Conservation (phyloP, 768 basidiomycete genomes). For the Auriscalpium orientale region DNA sequence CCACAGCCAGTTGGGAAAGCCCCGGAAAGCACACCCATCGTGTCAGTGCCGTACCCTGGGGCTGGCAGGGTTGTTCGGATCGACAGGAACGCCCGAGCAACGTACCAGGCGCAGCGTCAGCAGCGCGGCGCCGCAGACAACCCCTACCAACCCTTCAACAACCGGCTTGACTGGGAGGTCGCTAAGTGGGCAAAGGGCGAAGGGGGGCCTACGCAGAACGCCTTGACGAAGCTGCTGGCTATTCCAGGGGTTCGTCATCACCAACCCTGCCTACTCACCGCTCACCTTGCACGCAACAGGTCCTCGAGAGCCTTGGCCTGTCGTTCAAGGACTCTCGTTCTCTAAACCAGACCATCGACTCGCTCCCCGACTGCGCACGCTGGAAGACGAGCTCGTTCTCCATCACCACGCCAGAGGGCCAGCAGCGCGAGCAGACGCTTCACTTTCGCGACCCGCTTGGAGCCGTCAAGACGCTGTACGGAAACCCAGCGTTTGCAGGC, state of each 20-base stretch:
- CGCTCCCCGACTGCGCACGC: neutral
- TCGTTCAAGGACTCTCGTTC: neutral
- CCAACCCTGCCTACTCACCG: neutral
- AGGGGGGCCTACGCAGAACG: conserved; percentile 7
- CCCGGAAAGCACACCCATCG: too few species aligned
- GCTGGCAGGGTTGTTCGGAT: neutral
- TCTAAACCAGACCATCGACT: neutral
- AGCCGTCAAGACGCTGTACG: conserved; percentile 2
- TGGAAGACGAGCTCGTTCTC: neutral
- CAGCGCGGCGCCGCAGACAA: neutral
- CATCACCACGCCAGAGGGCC: neutral
- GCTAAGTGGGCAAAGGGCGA: conserved; percentile 13
- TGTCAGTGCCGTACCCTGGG: too few species aligned
- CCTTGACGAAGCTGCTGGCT: conserved; percentile 8
- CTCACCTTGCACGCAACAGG: neutral
- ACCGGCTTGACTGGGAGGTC: conserved; percentile 9
- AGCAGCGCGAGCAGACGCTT: neutral
- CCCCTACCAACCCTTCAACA: conserved; percentile 8
- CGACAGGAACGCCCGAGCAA: neutral
- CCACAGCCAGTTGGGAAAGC: too few species aligned
- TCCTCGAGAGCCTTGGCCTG: conserved; percentile 1
- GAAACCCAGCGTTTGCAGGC: neutral
- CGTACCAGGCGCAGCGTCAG: neutral
- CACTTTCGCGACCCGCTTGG: conserved; percentile 6
- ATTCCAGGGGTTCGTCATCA: conserved; percentile 8